These are phyloP conservation scores for Aspergillus sclerotialis DNA, from an alignment of 2,329 filamentous ascomycete species.

Conservation along the genomic window DNA sequence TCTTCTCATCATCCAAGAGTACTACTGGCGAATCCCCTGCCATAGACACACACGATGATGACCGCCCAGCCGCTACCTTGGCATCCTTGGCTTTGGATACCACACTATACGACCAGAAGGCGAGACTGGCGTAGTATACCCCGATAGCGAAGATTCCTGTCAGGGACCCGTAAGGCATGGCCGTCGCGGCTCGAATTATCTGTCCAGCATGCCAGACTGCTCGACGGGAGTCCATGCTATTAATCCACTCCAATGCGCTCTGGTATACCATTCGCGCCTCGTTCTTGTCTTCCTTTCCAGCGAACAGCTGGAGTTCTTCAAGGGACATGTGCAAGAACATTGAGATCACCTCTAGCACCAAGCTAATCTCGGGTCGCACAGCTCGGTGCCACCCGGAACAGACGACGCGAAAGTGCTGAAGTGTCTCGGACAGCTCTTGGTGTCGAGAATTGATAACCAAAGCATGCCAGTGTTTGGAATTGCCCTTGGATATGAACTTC, in stretches of 20 bases:
- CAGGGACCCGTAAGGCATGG: slow-evolving; percentile 48
- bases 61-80: too few species aligned
- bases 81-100: too few species aligned
- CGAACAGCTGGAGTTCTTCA: slow-evolving; percentile 38
- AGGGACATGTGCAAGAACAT: slow-evolving; percentile 37
- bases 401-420: slow-evolving; percentile 45
- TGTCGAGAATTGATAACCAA: slow-evolving; percentile 50
- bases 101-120: slow-evolving; percentile 64
- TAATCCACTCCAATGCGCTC: slow-evolving; percentile 30
- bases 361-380: slow-evolving; percentile 18
- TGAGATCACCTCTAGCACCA: slow-evolving; percentile 27
- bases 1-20: too few species aligned
- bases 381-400: slow-evolving; percentile 12
- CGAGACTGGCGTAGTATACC: slow-evolving; percentile 62
- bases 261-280: slow-evolving; percentile 30
- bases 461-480: slow-evolving; percentile 33
- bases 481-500: slow-evolving; percentile 41
- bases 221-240: slow-evolving; percentile 33
- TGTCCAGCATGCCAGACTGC: slow-evolving; percentile 61
- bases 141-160: slow-evolving; percentile 63
- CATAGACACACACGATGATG: too few species aligned
- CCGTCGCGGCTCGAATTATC: slow-evolving; percentile 53
- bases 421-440: slow-evolving; percentile 55
- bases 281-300: slow-evolving; percentile 36
- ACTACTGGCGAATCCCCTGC: too few species aligned